These are phyloP conservation scores for Talaromyces atroroseus DNA, from an alignment of 2,329 filamentous ascomycete genomes.

Conservation along the genomic window DNA sequence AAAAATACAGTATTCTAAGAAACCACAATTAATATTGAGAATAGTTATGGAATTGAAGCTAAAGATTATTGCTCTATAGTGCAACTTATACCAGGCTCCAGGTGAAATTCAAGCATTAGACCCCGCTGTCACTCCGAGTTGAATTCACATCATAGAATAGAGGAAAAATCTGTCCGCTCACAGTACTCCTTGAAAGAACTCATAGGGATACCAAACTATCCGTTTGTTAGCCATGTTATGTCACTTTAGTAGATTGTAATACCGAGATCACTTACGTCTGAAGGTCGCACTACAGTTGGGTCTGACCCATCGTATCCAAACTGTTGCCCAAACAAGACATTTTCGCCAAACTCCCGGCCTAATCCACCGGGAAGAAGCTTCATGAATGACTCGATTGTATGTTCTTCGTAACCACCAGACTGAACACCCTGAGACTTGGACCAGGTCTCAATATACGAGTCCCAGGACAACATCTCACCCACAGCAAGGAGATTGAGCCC, in stretches of 20 bases:
- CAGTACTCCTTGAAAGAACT: conserved; percentile 5
- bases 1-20: no score
- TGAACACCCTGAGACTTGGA: conserved; percentile 1
- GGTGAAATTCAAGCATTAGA: no score
- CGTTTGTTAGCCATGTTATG: not conserved
- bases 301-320: conserved; percentile 8
- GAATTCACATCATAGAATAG: no score
- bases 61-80: no score
- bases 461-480: conserved; percentile 2
- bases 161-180: conserved; percentile 1
- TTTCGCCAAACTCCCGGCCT: conserved; percentile 5
- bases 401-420: not conserved
- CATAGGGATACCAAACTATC: conserved; percentile 5
- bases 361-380: not conserved
- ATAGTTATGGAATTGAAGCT: no score
- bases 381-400: conserved; percentile 1
- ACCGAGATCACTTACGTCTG: not conserved
- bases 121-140: no score
- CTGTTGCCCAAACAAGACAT: not conserved
- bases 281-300: not conserved
- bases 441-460: conserved; percentile 4
- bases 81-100: no score
- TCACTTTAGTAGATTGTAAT: no score
- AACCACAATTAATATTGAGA: no score
- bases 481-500: conserved; percentile 2